Conservation (phyloP, 169 alveolate genomes). For the Plasmodium cynomolgi region DNA sequence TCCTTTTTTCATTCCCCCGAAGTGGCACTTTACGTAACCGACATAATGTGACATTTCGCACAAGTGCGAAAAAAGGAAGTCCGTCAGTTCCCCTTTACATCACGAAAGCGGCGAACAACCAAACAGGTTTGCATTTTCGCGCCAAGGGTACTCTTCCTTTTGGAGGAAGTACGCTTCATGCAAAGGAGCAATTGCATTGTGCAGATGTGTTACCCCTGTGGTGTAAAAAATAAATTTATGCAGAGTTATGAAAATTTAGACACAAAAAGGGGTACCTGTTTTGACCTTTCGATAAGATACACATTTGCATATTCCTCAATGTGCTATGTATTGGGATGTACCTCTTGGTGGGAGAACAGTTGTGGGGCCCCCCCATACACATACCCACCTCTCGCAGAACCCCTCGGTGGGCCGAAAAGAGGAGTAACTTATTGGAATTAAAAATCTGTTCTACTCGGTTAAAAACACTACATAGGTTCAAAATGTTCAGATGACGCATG, state of each 20-base stretch:
- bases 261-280: not conserved
- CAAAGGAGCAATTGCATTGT: not conserved
- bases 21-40: not conserved
- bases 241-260: not conserved
- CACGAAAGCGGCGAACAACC: not conserved
- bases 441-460: not conserved
- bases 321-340: not conserved
- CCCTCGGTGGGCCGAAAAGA: not conserved
- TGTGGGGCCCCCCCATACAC: not conserved
- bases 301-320: not conserved
- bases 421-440: not conserved
- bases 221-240: not conserved
- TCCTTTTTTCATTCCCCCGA: not conserved
- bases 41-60: not conserved
- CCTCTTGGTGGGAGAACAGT: not conserved
- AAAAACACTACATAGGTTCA: not conserved
- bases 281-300: not conserved
- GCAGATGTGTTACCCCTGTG: not conserved
- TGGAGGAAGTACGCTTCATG: not conserved
- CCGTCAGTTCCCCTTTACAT: not conserved
- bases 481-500: not conserved
- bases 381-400: not conserved
- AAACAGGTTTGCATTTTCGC: not conserved
- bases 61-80: not conserved
- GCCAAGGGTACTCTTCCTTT: not conserved